phyloP scores from a whole-genome alignment of 1,284 basidiomycete genomes.

The Ceratobasidium sp. region DNA sequence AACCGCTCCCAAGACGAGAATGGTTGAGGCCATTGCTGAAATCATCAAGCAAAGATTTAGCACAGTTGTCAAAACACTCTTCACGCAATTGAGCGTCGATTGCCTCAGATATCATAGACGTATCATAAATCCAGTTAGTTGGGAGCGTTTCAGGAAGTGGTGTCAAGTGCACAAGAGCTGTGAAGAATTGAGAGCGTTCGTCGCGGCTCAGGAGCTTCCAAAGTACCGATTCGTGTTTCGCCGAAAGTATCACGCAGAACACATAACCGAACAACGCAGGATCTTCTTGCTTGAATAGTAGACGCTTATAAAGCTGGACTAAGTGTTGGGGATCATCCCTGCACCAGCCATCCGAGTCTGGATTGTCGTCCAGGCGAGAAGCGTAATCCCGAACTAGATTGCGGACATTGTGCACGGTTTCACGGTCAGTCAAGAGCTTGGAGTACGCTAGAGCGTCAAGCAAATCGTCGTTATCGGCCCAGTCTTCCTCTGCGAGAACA shows the following conservation, averaged over 20 bases:
- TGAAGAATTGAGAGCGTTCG: neutral
- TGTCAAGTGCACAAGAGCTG: conserved; percentile 4
- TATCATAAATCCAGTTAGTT: neutral
- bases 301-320: neutral
- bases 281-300: neutral
- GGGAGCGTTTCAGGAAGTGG: neutral
- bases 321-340: too few relatives aligned
- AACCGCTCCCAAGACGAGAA: too few relatives aligned
- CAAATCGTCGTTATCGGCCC: neutral
- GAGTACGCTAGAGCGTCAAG: neutral
- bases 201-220: conserved; percentile 2
- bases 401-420: neutral
- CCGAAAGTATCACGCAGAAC: neutral
- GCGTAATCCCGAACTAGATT: neutral
- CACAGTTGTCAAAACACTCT: neutral
- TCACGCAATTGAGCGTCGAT: neutral
- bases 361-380: neutral
- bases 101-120: neutral
- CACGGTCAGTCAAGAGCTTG: neutral
- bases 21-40: too few relatives aligned
- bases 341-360: too few relatives aligned
- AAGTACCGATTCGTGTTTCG: neutral
- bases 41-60: neutral
- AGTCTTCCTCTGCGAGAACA: neutral
- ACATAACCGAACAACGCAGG: conserved; percentile 14